These are phyloP conservation scores for Sarocladium kiliense DNA, from an alignment of 2,329 filamentous ascomycete species.

Conservation along the genomic window DNA sequence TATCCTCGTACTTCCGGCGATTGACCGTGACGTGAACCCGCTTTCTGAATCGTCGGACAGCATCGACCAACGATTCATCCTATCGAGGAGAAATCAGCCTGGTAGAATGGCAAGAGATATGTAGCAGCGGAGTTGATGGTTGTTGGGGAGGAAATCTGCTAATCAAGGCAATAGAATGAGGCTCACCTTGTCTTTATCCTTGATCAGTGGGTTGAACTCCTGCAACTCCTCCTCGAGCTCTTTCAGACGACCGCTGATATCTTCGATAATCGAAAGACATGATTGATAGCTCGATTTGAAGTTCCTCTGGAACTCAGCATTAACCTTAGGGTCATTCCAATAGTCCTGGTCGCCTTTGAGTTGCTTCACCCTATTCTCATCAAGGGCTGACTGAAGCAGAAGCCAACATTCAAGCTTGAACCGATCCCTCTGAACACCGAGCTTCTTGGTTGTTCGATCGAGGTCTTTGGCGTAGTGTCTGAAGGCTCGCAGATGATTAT, in stretches of 20 bases:
- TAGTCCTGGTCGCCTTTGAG: neutral
- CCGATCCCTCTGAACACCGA: neutral
- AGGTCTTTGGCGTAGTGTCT: conserved; percentile 5
- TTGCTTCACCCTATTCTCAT: neutral
- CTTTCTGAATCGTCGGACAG: neutral
- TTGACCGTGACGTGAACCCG: neutral
- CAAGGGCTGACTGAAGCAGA: neutral
- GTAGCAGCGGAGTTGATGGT: neutral
- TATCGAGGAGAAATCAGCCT: neutral
- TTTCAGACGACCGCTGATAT: neutral
- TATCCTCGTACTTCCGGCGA: neutral
- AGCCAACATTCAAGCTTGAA: conserved; percentile 6
- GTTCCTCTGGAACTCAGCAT: neutral
- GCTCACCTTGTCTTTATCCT: neutral
- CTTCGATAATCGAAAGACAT: neutral
- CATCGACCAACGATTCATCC: neutral
- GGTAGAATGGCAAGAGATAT: neutral
- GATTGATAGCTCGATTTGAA: neutral
- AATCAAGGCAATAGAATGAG: too few species aligned
- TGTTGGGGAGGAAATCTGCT: too few species aligned
- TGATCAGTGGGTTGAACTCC: neutral
- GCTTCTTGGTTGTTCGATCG: neutral
- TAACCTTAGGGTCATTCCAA: conserved; percentile 1
- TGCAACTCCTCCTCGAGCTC: neutral
- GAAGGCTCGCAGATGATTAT: neutral